Base-by-base conservation (phyloP, 805 yeast genomes). In the Kodamaea kaohsiungensis region DNA sequence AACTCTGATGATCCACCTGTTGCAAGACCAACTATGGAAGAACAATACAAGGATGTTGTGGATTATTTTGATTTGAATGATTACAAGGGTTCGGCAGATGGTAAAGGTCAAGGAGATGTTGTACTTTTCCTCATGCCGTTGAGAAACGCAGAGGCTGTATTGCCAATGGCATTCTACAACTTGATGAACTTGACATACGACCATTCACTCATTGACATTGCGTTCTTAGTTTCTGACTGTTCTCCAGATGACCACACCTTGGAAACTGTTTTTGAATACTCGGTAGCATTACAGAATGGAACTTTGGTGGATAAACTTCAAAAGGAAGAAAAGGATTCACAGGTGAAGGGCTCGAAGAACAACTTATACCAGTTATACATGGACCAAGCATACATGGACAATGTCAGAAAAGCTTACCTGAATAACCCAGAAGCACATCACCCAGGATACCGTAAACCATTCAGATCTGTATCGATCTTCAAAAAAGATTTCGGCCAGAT, bases 121-220 rank as follows among this genome's bases (percentile, higher is more conserved):
- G 84, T 90, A 12, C 71, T 90, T 53, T 71, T 91, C 50, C 77
- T 87, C 56, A 80, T 90, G 64, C 97, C 97, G 8, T 72, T 90
- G 56, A 77, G 96, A 69, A 87, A 90, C 63, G 96, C 96, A 0
- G 88, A 83, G 61, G 76, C 80, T 27, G 92, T 88, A 17, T 71
- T 90, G 57, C 91, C 95, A 10, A 76, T 89, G 76, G 90, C 91
- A 79, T 89, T 91, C 72, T 86, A 86, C 63, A 89, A 90, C 70
- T 73, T 90, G 70, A 88, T 88, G 93, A 89, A 90, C 68, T 74
- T 90, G 70, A 89, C 96, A 0, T 90, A 90, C 66, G 91, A 89
- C 53, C 97, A 91, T 66, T 79, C 82, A 19, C 72, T 89, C 58
- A 86, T 90, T 52, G 96, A 90, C 70, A 76, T 89, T 56, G 92